Percentiles rank a stretch among this genome's conserved stretches.
Conservation (phyloP, 106 monocot genomes). For the Cymbidium sinense region DNA sequence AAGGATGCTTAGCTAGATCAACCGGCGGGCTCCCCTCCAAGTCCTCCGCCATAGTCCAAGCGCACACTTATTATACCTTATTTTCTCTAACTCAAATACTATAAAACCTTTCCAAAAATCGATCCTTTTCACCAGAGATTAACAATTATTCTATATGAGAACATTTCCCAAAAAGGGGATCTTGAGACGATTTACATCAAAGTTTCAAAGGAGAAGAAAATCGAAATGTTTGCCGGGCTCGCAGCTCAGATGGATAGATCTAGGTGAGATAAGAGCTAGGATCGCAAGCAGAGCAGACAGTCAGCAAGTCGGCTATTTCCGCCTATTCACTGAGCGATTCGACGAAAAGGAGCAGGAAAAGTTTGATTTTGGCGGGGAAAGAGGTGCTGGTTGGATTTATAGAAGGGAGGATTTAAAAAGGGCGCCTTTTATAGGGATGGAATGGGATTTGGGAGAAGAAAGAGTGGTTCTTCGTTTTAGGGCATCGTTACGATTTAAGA, state of each 20-base stretch:
- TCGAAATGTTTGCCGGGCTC: neutral
- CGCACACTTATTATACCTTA: neutral
- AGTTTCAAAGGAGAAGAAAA: neutral
- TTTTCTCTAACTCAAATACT: neutral
- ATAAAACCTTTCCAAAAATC: neutral
- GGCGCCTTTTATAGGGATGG: conserved; percentile 2
- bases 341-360: neutral
- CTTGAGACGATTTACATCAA: neutral
- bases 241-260: neutral
- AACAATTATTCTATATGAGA: neutral
- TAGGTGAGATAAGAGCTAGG: neutral
- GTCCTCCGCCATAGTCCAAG: conserved; percentile 16
- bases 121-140: neutral
- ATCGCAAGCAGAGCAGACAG: neutral
- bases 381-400: neutral
- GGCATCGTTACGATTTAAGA: neutral
- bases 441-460: neutral
- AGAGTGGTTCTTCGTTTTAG: neutral
- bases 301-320: neutral
- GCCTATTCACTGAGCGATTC: neutral
- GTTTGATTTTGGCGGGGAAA: neutral
- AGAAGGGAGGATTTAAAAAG: neutral
- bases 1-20: conserved; percentile 28
- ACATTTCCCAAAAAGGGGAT: neutral
- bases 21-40: conserved; percentile 26